These are phyloP conservation scores for Endothia cerciana DNA, from an alignment of 2,329 filamentous ascomycete genomes.

Conservation along the genomic window DNA sequence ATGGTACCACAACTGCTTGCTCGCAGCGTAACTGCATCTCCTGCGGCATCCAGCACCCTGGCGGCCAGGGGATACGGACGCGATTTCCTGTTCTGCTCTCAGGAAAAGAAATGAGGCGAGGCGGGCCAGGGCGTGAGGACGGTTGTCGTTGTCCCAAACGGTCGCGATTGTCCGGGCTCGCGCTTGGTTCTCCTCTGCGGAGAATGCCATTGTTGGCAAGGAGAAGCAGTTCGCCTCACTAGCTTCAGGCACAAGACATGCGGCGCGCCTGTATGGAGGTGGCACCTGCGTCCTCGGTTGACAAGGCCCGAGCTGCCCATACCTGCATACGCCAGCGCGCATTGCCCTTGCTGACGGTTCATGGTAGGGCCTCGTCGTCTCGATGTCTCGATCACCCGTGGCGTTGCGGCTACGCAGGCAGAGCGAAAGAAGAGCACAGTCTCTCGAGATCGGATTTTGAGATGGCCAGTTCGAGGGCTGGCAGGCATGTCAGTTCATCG, in stretches of 20 bases:
- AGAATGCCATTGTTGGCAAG: constrained; percentile 14
- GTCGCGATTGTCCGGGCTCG: constrained; percentile 10
- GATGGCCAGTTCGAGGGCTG: background rate
- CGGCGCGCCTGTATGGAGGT: constrained; percentile 19
- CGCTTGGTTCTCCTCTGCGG: constrained; percentile 10
- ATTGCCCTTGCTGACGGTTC: constrained; percentile 8
- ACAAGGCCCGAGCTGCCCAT: constrained; percentile 10
- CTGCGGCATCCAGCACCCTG: background rate
- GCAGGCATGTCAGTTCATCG: background rate
- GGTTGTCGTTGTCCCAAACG: constrained; percentile 11
- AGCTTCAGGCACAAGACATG: constrained; percentile 18
- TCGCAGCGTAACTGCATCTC: background rate
- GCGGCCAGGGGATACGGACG: background rate
- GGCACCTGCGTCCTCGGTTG: constrained; percentile 12
- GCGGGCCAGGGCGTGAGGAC: constrained; percentile 16
- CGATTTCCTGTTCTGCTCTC: constrained; percentile 3
- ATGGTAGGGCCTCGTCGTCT: background rate
- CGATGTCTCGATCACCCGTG: constrained; percentile 6
- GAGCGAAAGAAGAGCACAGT: constrained; percentile 6
- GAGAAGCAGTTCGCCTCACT: constrained; percentile 14
- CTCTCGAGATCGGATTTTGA: constrained; percentile 12
- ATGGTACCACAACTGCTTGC: background rate
- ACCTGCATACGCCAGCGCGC: constrained; percentile 12
- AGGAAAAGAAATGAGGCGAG: constrained; percentile 10
- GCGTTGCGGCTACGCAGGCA: constrained; percentile 22